Evolutionary conservation across 2,329 filamentous ascomycete species (phyloP), one percentile per base, ranked within the genome.

Genomic region (Byssoonygena ceratinophila): DNA sequence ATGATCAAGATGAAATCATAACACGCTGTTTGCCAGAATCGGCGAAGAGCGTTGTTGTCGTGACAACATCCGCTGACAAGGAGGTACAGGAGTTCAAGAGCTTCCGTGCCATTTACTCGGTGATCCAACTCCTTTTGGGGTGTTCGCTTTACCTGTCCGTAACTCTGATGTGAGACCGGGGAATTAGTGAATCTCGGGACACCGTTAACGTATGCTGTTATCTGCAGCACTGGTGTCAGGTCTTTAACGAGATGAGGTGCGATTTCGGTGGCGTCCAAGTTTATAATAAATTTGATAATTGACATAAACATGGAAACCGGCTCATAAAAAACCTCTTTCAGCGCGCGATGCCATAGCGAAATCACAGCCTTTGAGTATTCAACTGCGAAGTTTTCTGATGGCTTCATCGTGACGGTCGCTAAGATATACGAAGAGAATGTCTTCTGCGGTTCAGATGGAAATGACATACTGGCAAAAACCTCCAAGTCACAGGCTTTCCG

Each of bases 1-100:
- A 81, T 76, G 62, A 81, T 72, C 29, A 82, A 64, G n/a, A 78
- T 70, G 59, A 80, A 80, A 31, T 76, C 74, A 52, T 74, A 75
- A 11, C 76, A 71, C 53, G 83, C 75, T n/a, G 67, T 63, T 29
- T 68, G 67, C 81, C 81, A 84, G 59, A 83, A 77, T 11, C 61
- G 66, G 16, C 66, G 62, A 20, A 71, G 63, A 1, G 73, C 68
- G 1, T 67, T 65, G 16, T 73, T 68, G 3, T 66, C 53, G 23
- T 71, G 67, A 5, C 74, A 61, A 54, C 77, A 74, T 55, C 68
- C 72, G 36, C 67, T 73, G 46, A 74, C 74, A 23, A 82, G 65
- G 7, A 73, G 64, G 47, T 78, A 72, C 5, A 84, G 70, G 11
- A 83, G 63, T 14, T 74, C 70, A 4, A 83, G 66, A 18, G 77